These are phyloP conservation scores for Chenopodium quinoa DNA, from an alignment of 148 eudicot species.

Conservation along the genomic window DNA sequence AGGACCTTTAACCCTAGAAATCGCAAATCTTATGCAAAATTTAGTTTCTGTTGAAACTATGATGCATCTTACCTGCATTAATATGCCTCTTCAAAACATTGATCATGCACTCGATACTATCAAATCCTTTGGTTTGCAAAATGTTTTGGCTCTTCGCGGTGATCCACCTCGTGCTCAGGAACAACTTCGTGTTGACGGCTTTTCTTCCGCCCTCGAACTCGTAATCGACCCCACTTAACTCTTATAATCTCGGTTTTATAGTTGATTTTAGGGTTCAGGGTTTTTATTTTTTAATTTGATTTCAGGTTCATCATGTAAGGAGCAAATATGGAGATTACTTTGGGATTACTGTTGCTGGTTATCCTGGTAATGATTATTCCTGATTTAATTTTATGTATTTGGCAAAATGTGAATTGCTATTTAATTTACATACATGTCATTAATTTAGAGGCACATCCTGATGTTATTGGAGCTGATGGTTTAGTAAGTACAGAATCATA, in stretches of 20 bases:
- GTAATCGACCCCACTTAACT: conserved; percentile 25
- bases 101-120: conserved; percentile 73
- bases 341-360: conserved; percentile 92
- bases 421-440: too few species aligned
- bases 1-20: conserved; percentile 84
- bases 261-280: neutral
- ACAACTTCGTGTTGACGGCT: conserved; percentile 80
- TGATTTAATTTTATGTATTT: neutral
- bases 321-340: conserved; percentile 76
- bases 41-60: conserved; percentile 81
- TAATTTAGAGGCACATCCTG: conserved; percentile 79
- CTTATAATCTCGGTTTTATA: neutral
- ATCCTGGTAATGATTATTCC: conserved; percentile 58
- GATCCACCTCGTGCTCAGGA: conserved; percentile 98
- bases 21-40: conserved; percentile 87
- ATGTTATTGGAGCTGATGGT: conserved; percentile 65
- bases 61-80: conserved; percentile 99
- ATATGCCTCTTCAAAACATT: conserved; percentile 90
- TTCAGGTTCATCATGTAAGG: conserved; percentile 75
- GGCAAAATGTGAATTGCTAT: neutral
- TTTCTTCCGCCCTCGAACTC: conserved; percentile 90
- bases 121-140: conserved; percentile 69
- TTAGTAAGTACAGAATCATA: conserved; percentile 67
- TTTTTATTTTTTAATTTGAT: neutral
- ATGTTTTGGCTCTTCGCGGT: conserved; percentile 88